phyloP scores from a whole-genome alignment of 805 yeast genomes.

The Barnettozyma sucrosica region DNA sequence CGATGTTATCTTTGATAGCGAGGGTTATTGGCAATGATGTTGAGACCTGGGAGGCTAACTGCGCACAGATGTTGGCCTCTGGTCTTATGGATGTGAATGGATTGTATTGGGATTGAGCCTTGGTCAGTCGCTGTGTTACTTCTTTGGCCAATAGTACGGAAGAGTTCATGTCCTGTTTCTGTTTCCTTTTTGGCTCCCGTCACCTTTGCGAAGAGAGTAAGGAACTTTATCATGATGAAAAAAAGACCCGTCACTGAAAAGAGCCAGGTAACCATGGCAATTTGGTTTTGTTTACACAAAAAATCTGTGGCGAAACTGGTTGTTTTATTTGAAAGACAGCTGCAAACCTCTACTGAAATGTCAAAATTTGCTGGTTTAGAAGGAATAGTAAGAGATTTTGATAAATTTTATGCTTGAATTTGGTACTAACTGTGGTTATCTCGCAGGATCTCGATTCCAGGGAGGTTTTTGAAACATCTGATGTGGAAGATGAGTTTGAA shows the following conservation, averaged over 20 bases:
- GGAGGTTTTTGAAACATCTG: slow-evolving; percentile 39
- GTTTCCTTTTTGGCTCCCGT: too few relatives aligned
- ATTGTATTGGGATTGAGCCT: slow-evolving; percentile 28
- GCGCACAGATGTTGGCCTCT: background rate
- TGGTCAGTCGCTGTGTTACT: slow-evolving; percentile 11
- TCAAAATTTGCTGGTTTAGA: slow-evolving; percentile 18
- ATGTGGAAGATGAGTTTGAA: slow-evolving; percentile 36
- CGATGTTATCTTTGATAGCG: slow-evolving; percentile 78
- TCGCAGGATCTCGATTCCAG: slow-evolving; percentile 24
- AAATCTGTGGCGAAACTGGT: background rate
- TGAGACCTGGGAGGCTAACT: background rate
- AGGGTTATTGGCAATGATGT: slow-evolving; percentile 17
- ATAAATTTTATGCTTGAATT: background rate
- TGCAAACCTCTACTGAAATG: background rate
- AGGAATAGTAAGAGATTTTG: slow-evolving; percentile 14
- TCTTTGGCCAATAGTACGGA: background rate
- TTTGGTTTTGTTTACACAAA: background rate
- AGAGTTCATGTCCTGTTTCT: background rate
- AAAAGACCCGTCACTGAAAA: too few relatives aligned
- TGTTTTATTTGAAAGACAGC: too few relatives aligned
- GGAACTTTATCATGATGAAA: too few relatives aligned
- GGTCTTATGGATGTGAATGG: slow-evolving; percentile 38
- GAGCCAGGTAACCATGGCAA: too few relatives aligned
- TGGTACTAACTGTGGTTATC: background rate
- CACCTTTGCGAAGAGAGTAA: too few relatives aligned